Conservation (phyloP, 2,329 filamentous ascomycete species). For the Raffaelea albimanens region DNA sequence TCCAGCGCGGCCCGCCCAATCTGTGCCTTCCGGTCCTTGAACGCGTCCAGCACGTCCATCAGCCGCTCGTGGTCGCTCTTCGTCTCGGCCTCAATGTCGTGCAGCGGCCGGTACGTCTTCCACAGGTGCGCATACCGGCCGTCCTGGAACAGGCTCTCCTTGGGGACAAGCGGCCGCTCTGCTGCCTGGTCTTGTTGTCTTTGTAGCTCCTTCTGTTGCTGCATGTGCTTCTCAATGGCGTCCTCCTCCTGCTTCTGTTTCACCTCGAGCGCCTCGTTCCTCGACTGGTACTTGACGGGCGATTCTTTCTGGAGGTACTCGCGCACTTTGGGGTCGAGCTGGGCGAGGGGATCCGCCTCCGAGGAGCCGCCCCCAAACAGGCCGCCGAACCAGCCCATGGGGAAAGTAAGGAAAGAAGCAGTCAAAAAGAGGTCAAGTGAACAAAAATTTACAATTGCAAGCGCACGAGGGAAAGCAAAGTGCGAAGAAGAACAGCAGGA, state of each 20-base stretch:
- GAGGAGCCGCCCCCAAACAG: conserved; percentile 35
- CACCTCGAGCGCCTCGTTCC: conserved; percentile 11
- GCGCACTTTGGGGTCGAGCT: conserved; percentile 73
- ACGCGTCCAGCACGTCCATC: conserved; percentile 69
- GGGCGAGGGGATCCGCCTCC: conserved; percentile 56
- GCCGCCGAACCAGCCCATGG: conserved; percentile 50
- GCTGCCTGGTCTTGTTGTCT: neutral
- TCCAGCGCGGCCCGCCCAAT: conserved; percentile 79
- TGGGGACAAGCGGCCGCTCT: conserved; percentile 26
- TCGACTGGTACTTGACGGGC: conserved; percentile 45
- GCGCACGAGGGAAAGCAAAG: too few relatives aligned
- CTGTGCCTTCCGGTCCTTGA: conserved; percentile 69
- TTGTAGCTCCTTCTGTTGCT: conserved; percentile 9
- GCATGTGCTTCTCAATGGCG: neutral
- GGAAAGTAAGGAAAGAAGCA: too few relatives aligned
- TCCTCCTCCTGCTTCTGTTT: conserved; percentile 7
- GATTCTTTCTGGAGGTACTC: conserved; percentile 80
- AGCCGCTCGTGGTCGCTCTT: conserved; percentile 74
- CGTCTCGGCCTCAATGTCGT: conserved; percentile 56
- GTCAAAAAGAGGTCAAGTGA: too few relatives aligned
- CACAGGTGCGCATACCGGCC: conserved; percentile 75
- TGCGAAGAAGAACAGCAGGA: too few relatives aligned
- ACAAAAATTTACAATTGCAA: too few relatives aligned
- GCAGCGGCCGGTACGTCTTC: conserved; percentile 76
- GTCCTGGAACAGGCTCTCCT: conserved; percentile 45